phyloP scores from a whole-genome alignment of 1,284 basidiomycete species.

The Microstroma glucosiphilum region DNA sequence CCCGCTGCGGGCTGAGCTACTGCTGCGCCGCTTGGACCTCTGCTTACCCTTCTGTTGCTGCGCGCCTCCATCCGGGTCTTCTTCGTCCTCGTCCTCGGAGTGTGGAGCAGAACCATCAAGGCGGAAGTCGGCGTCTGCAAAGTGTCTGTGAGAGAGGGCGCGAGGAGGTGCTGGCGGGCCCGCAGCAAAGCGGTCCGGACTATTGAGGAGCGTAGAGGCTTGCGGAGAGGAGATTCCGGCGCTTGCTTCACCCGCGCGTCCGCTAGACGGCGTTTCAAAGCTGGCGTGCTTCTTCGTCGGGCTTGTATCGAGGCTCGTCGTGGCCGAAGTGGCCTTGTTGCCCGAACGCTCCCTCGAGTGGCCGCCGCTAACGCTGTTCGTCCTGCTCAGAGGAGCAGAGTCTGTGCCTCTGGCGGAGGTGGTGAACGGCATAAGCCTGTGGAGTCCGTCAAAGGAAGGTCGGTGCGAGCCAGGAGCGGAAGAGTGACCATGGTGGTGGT shows the following conservation, averaged over 20 bases:
- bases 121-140: constrained; percentile 41
- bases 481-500: constrained; percentile 11
- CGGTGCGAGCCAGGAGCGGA: constrained; percentile 15
- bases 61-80: neutral
- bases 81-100: constrained; percentile 8
- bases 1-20: neutral
- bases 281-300: no score
- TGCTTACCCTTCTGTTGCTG: neutral
- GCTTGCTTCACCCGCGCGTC: no score
- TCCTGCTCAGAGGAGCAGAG: neutral
- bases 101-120: constrained; percentile 22
- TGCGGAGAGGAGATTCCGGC: neutral
- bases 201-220: constrained; percentile 19
- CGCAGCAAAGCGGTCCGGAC: constrained; percentile 39
- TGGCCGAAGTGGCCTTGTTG: neutral
- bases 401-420: neutral
- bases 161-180: constrained; percentile 40
- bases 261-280: no score
- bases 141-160: constrained; percentile 40
- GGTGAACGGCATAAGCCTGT: neutral
- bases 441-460: neutral
- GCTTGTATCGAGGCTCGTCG: no score
- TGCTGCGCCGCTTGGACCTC: constrained; percentile 3
- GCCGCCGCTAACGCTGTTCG: neutral
- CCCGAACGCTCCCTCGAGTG: neutral